Conservation (phyloP, 164 flowering plant species). For the Magnolia kwangsiensis region DNA sequence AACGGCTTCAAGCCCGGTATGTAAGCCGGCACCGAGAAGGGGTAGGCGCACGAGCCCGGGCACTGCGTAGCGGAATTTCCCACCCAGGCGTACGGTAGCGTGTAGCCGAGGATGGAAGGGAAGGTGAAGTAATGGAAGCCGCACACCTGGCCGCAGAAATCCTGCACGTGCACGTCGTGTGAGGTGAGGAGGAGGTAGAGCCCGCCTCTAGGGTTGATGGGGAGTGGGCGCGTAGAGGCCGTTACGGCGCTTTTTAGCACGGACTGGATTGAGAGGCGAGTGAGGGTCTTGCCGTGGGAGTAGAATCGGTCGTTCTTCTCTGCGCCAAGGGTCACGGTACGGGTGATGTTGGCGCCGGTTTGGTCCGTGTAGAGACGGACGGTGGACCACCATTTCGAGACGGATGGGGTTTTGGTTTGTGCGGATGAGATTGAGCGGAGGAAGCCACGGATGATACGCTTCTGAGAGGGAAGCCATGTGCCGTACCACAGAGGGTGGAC, state of each 20-base stretch:
- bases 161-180: slow-evolving; percentile 71
- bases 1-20: slow-evolving; percentile 64
- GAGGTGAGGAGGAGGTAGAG: slow-evolving; percentile 77
- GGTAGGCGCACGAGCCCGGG: slow-evolving; percentile 76
- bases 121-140: slow-evolving; percentile 97
- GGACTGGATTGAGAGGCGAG: slow-evolving; percentile 72
- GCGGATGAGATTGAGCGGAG: slow-evolving; percentile 60
- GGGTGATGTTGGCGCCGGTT: slow-evolving; percentile 72
- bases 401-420: slow-evolving; percentile 46
- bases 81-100: slow-evolving; percentile 93
- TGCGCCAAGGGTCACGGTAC: slow-evolving; percentile 43
- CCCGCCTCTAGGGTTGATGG: slow-evolving; percentile 61
- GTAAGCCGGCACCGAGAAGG: slow-evolving; percentile 67
- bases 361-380: slow-evolving; percentile 87
- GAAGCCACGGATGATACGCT: slow-evolving; percentile 67
- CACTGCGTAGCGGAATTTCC: slow-evolving; percentile 78
- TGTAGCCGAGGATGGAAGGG: slow-evolving; percentile 76
- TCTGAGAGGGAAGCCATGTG: slow-evolving; percentile 48
- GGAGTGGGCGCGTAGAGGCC: slow-evolving; percentile 57
- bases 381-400: slow-evolving; percentile 82
- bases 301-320: slow-evolving; percentile 87
- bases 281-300: slow-evolving; percentile 81
- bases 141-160: slow-evolving; percentile 79
- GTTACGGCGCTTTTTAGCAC: slow-evolving; percentile 76
- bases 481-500: slow-evolving; percentile 82